A percentile compares a stretch with the other conserved stretches of the same genome.
Conservation (phyloP, 495 filamentous ascomycete species). For the Aspergillus avenaceus region DNA sequence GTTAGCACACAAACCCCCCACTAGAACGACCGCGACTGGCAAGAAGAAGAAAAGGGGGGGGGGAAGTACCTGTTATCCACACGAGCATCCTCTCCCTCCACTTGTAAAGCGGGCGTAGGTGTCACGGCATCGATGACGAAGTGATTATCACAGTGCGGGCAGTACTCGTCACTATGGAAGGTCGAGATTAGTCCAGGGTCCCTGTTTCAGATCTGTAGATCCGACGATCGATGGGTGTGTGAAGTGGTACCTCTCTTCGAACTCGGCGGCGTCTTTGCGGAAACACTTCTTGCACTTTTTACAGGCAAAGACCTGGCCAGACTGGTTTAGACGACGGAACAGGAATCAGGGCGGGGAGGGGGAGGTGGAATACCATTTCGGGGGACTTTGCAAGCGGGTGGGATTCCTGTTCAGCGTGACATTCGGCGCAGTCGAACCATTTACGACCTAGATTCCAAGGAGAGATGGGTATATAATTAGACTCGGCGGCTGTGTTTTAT, state of each 20-base stretch:
- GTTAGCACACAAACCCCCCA: neutral
- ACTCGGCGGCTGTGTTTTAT: too few relatives aligned
- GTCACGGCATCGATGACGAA: slow-evolving; percentile 85
- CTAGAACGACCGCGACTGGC: neutral
- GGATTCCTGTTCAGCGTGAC: slow-evolving; percentile 75
- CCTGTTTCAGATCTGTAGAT: neutral
- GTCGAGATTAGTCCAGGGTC: neutral
- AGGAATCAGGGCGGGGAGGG: neutral
- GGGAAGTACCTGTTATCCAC: slow-evolving; percentile 59
- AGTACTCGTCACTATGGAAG: slow-evolving; percentile 81
- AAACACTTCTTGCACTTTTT: slow-evolving; percentile 99
- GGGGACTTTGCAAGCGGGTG: slow-evolving; percentile 70
- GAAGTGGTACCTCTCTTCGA: slow-evolving; percentile 81
- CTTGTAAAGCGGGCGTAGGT: slow-evolving; percentile 70
- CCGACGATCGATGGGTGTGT: neutral
- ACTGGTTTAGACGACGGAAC: slow-evolving; percentile 1
- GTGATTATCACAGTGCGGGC: slow-evolving; percentile 99
- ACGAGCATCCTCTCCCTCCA: slow-evolving; percentile 87
- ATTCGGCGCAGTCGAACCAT: slow-evolving; percentile 99
- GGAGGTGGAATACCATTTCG: slow-evolving; percentile 64
- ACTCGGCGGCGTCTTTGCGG: slow-evolving; percentile 85
- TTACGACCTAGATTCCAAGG: slow-evolving; percentile 61
- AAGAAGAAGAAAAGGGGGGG: neutral
- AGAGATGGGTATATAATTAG: neutral
- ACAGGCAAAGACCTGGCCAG: slow-evolving; percentile 68